Evolutionary conservation across 768 basidiomycete species (phyloP), one percentile per base, ranked within the genome.

Genomic region (Trametes cingulata): DNA sequence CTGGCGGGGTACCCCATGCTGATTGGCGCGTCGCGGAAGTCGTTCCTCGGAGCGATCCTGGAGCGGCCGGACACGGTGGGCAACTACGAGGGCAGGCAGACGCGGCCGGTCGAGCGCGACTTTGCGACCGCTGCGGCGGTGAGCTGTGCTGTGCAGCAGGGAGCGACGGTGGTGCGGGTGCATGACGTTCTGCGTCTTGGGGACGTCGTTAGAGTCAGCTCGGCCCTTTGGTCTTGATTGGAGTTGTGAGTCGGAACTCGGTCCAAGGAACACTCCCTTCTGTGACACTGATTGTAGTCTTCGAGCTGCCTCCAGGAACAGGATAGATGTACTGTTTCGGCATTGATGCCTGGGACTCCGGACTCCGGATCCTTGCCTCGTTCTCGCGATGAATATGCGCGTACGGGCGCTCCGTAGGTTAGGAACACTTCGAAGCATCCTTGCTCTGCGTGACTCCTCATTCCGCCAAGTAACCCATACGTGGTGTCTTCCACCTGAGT

Each of bases 111-210:
- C 59, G 90, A 94, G 56, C 76, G 95, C 9, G 80, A 71, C 0
- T 90, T 82, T 76, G 95, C 92, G 1, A 97, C 95, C 13, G 87
- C 88, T 0, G 87, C 88, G 1, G 84, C 86, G 0, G 85, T 91
- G 8, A 75, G 87, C 1, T 89, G 88, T 68, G 85, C 87, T 2
- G 80, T 90, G 25, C 88, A 88, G 66, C 90, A 93, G 66, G 83
- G 85, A 0, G 85, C 86, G 0, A 76, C 82, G 56, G 74, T 93
- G 3, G 82, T 96, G 9, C 76, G 96, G 20, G 93, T 97, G 2
- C 95, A 98, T 72, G 89, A 95, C 69, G 82, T 85, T 6, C 72
- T 75, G 40, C 85, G 85, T 60, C 87, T 93, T 78, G 75, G 74
- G 25, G 95, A 98, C 71, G 87, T 88, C 1, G 80, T 93, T 0